Evolutionary conservation across 805 yeast species (phyloP).

Genomic region (Cyberlindnera euphorbiae): DNA sequence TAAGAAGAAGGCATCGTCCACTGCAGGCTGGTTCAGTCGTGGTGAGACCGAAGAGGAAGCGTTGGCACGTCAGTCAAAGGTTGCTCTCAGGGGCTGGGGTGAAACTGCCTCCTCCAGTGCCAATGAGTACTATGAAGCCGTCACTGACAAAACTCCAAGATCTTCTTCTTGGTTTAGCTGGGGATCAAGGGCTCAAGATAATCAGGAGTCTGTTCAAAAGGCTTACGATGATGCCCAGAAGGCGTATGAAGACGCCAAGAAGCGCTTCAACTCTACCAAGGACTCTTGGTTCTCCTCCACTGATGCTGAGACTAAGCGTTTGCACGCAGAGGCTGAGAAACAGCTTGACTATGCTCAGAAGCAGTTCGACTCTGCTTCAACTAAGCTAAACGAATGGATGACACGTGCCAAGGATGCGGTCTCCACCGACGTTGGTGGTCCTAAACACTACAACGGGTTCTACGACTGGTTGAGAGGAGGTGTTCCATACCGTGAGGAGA

Average conservation of each 20-base stretch:
- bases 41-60: constrained; percentile 25
- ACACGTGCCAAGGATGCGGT: constrained; percentile 14
- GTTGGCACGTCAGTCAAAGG: constrained; percentile 29
- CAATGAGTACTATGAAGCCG: constrained; percentile 22
- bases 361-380: constrained; percentile 17
- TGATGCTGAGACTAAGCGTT: constrained; percentile 19
- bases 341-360: constrained; percentile 22
- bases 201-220: constrained; percentile 11
- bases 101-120: constrained; percentile 34
- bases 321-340: constrained; percentile 26
- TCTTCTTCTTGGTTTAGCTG: constrained; percentile 16
- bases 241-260: constrained; percentile 30
- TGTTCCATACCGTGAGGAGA: constrained; percentile 15
- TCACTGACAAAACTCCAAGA: constrained; percentile 9
- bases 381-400: constrained; percentile 17
- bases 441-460: constrained; percentile 12
- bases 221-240: constrained; percentile 29
- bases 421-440: constrained; percentile 7
- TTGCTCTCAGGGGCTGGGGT: constrained; percentile 42
- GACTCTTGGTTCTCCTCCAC: constrained; percentile 24
- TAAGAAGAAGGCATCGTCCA: constrained; percentile 1
- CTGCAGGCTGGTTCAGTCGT: constrained; percentile 11
- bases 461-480: constrained; percentile 27
- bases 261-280: constrained; percentile 32
- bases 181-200: constrained; percentile 15